Percentiles rank a stretch among this genome's conserved stretches.
Conservation (phyloP, 1,139 yeast species). For the Geotrichum candidum region DNA sequence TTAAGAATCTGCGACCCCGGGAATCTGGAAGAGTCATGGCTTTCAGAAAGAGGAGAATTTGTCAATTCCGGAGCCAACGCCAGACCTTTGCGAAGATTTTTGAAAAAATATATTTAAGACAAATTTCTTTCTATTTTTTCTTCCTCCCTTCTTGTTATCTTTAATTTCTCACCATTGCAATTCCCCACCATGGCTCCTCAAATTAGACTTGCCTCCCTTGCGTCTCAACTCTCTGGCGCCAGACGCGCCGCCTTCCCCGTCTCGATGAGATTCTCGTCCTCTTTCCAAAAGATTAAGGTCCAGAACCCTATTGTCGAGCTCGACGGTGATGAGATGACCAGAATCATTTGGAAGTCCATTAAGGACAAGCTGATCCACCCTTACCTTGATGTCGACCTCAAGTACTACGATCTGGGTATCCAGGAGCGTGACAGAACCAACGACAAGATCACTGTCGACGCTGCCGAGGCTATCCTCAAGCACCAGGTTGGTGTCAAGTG, state of each 20-base stretch:
- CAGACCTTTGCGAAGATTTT: background rate
- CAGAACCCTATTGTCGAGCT: conserved; percentile 86
- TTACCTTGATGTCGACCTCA: conserved; percentile 77
- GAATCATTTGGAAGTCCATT: conserved; percentile 85
- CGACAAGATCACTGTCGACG: conserved; percentile 82
- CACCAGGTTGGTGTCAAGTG: conserved; percentile 93
- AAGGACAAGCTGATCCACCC: conserved; percentile 74
- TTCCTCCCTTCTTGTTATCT: background rate
- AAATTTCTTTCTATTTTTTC: background rate
- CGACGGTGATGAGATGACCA: conserved; percentile 96
- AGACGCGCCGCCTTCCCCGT: background rate
- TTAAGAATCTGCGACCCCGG: background rate
- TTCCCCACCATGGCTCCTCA: conserved; percentile 1
- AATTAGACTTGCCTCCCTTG: conserved; percentile 5
- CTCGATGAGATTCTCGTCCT: conserved; percentile 16
- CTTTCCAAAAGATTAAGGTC: conserved; percentile 59
- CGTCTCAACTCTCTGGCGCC: conserved; percentile 1
- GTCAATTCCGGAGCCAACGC: background rate
- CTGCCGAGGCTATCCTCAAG: conserved; percentile 83
- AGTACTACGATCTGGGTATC: conserved; percentile 86
- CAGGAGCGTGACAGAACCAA: conserved; percentile 79
- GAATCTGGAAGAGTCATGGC: background rate
- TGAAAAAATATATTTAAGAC: background rate
- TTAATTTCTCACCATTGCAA: background rate
- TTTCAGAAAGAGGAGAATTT: background rate